A percentile compares a stretch with the other conserved stretches of the same genome.
These are phyloP conservation scores for Przewalskia tangutica DNA, from an alignment of 257 asterid species.

Conservation along the genomic window DNA sequence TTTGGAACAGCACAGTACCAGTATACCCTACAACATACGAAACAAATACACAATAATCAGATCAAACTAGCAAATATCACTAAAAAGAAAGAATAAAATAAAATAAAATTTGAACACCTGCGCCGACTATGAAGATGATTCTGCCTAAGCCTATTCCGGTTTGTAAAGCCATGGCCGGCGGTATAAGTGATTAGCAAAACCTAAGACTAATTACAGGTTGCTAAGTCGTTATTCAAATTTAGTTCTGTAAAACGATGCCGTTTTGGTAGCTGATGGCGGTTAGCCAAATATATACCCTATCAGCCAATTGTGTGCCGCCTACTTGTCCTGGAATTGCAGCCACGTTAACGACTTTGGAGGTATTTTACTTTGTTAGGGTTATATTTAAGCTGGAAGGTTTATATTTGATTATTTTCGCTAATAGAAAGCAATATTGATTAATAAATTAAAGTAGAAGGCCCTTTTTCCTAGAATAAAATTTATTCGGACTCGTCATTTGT, in stretches of 20 bases:
- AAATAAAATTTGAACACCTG: neutral
- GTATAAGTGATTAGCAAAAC: neutral
- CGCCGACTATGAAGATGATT: constrained; percentile 5
- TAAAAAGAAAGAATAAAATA: neutral
- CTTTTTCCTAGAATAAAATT: no score
- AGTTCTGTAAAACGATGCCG: neutral
- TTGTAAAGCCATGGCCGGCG: constrained; percentile 6
- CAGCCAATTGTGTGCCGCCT: neutral
- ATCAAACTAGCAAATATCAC: neutral
- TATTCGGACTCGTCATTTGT: no score
- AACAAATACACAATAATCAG: neutral
- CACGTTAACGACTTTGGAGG: no score
- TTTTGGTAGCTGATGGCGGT: neutral
- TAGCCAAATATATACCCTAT: no score
- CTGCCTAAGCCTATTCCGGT: constrained; percentile 7
- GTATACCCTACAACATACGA: constrained; percentile 19
- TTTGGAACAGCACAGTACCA: constrained; percentile 23
- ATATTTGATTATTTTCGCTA: no score
- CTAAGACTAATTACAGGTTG: neutral
- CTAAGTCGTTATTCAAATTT: neutral
- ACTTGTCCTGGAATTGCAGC: neutral
- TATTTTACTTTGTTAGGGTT: no score
- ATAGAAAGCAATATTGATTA: no score
- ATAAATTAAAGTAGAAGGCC: no score
- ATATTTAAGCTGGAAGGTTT: no score